Percentiles rank a stretch among this genome's conserved stretches.
Evolutionary conservation across 2,329 filamentous ascomycete genomes (phyloP).

Genomic region (Daldinia sp.): DNA sequence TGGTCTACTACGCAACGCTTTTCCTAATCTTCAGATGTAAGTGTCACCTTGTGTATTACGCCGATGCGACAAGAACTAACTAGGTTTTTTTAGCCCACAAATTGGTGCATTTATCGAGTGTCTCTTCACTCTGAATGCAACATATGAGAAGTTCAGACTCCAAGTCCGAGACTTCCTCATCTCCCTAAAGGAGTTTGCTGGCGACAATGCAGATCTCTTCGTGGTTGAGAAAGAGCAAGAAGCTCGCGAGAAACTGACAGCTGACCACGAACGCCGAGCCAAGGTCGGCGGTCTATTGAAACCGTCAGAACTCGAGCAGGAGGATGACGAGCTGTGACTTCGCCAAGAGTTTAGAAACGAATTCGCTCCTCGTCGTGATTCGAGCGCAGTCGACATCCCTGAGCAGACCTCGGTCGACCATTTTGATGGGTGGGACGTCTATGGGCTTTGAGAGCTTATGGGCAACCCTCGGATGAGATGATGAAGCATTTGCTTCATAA

Average conservation of each 20-base stretch:
- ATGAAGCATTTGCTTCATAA: constrained; percentile 21
- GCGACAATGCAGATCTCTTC: constrained; percentile 93
- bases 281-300: constrained; percentile 97
- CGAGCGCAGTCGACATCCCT: constrained; percentile 40
- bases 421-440: constrained; percentile 48
- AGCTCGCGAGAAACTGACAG: constrained; percentile 82
- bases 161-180: constrained; percentile 97
- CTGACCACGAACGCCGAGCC: constrained; percentile 89
- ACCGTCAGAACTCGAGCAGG: constrained; percentile 91
- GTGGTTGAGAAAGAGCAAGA: constrained; percentile 95
- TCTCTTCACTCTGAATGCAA: constrained; percentile 85
- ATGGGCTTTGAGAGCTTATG: constrained; percentile 49
- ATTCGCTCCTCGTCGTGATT: constrained; percentile 55
- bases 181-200: constrained; percentile 94
- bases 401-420: constrained; percentile 33
- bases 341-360: constrained; percentile 71
- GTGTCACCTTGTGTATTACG: constrained; percentile 48
- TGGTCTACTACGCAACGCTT: constrained; percentile 84
- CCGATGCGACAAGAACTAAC: constrained; percentile 48
- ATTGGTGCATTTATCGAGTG: constrained; percentile 90
- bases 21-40: constrained; percentile 90
- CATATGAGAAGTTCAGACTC: constrained; percentile 93
- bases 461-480: constrained; percentile 20
- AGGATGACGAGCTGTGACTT: constrained; percentile 91
- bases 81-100: constrained; percentile 68